Evolutionary conservation across 108 stramenopile species (phyloP), one percentile per base, ranked within the genome.

Genomic region (Seminavis robusta): DNA sequence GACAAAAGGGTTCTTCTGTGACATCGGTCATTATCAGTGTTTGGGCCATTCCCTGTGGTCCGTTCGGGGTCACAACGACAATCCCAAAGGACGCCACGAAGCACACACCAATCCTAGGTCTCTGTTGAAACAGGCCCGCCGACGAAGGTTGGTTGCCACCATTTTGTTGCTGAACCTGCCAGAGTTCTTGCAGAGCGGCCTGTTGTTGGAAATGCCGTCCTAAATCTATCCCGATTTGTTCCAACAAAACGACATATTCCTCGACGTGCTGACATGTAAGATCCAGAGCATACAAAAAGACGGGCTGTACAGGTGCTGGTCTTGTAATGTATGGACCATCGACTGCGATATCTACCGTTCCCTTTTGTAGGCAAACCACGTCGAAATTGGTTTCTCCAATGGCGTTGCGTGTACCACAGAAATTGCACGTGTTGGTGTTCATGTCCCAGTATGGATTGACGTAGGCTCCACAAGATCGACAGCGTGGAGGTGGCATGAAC

Each of bases 261-360:
- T 33, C 24, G 21, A 42, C 26, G 21, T 50, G 36, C 15, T 68
- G 63, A 28, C 59, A 56, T n/a, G 75, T 70, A 59, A 79, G 53
- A 59, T 87, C 85, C n/a, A 90, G 49, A 23, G 52, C 78, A 41
- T 80, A 84, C 71, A 85, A 65, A 34, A 67, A 36, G n/a, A 80
- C 44, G 19, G 65, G 47, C 55, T 56, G 51, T 1, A 74, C 80
- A 8, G 80, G 76, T 47, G 11, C 20, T 2, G 38, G 4, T 24
- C 85, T 59, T 4, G 84, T 84, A 8, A 77, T 33, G 56, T 85
- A 90, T 11, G 75, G 72, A 19, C 83, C 85, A 30, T 43, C 65
- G 29, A 90, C 85, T 45, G 68, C 77, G 54, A 83, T 87, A 36
- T 90, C 89, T 23, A 90, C 76, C 7, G 83, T 87, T 0, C 79